Conservation (phyloP, 2,329 filamentous ascomycete species). For the Zelopaecilomyces penicillatus region DNA sequence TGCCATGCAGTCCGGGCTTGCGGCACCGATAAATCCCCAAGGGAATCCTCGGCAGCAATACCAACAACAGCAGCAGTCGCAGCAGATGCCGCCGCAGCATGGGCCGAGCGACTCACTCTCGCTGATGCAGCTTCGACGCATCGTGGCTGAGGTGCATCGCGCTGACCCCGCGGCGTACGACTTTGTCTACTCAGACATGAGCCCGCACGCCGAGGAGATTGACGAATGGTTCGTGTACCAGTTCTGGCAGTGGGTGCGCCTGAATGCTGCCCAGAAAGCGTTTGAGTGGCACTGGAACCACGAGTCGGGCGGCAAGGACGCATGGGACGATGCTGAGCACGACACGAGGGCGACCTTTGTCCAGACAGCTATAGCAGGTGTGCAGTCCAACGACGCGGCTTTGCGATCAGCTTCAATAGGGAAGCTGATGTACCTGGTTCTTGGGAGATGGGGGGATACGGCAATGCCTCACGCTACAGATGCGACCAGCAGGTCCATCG, state of each 20-base stretch:
- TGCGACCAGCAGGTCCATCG: slow-evolving; percentile 38
- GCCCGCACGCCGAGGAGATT: slow-evolving; percentile 74
- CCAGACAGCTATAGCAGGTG: slow-evolving; percentile 37
- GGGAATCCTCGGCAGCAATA: not conserved
- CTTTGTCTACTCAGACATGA: slow-evolving; percentile 69
- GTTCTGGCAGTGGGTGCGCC: slow-evolving; percentile 72
- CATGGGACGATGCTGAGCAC: slow-evolving; percentile 60
- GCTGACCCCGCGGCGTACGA: slow-evolving; percentile 70
- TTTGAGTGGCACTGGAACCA: slow-evolving; percentile 71
- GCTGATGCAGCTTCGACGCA: slow-evolving; percentile 61
- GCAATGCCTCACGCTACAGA: slow-evolving; percentile 41
- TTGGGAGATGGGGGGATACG: slow-evolving; percentile 64
- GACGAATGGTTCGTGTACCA: slow-evolving; percentile 98
- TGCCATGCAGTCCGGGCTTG: not conserved
- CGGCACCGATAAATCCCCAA: not conserved
- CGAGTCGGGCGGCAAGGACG: slow-evolving; percentile 28
- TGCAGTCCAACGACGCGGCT: slow-evolving; percentile 37
- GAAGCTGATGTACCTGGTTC: slow-evolving; percentile 51
- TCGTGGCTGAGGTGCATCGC: slow-evolving; percentile 66
- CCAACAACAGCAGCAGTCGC: slow-evolving; percentile 12
- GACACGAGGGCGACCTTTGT: slow-evolving; percentile 51
- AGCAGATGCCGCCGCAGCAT: slow-evolving; percentile 25
- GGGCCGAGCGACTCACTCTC: slow-evolving; percentile 61
- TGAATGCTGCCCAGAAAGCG: slow-evolving; percentile 64
- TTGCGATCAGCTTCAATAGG: slow-evolving; percentile 46